phyloP scores from a whole-genome alignment of 2,329 filamentous ascomycete species.

The Aureobasidium sp. region DNA sequence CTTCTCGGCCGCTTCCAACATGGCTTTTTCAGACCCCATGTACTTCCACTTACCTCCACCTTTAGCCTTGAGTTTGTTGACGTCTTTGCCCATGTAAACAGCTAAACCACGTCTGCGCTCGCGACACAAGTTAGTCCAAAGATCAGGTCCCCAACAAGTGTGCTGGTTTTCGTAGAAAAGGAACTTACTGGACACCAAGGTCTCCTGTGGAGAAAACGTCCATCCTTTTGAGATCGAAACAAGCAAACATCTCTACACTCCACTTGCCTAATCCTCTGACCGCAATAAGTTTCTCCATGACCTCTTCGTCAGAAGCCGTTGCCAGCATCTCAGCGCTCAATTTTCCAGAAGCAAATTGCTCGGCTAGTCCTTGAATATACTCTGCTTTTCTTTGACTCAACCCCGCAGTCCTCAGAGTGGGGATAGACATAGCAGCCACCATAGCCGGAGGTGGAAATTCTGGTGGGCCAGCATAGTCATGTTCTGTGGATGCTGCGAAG shows the following conservation, averaged over 20 bases:
- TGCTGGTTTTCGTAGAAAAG: not conserved
- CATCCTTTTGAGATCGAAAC: slow-evolving; percentile 87
- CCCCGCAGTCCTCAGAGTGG: slow-evolving; percentile 71
- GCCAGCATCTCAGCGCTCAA: slow-evolving; percentile 69
- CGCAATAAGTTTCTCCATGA: slow-evolving; percentile 73
- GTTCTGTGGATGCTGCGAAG: slow-evolving; percentile 44
- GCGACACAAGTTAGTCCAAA: not conserved
- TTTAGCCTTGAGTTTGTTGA: slow-evolving; percentile 72
- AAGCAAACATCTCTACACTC: slow-evolving; percentile 98
- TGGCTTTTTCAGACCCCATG: slow-evolving; percentile 79
- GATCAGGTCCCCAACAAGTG: too few species aligned
- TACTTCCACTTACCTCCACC: slow-evolving; percentile 94
- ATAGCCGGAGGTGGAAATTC: slow-evolving; percentile 69
- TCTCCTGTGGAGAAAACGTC: slow-evolving; percentile 92
- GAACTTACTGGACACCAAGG: slow-evolving; percentile 71
- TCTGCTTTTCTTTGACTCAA: slow-evolving; percentile 93
- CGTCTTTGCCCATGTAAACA: slow-evolving; percentile 72
- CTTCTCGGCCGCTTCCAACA: slow-evolving; percentile 70
- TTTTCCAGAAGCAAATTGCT: slow-evolving; percentile 70
- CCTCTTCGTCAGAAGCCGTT: slow-evolving; percentile 74
- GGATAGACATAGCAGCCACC: slow-evolving; percentile 57
- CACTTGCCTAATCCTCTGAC: slow-evolving; percentile 82
- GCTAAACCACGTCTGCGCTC: slow-evolving; percentile 69
- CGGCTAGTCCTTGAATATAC: slow-evolving; percentile 79
- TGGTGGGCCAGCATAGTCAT: slow-evolving; percentile 23